Evolutionary conservation across 2,329 filamentous ascomycete species (phyloP), one percentile per base, ranked within the genome.

Genomic region (Colletotrichum liriopes): DNA sequence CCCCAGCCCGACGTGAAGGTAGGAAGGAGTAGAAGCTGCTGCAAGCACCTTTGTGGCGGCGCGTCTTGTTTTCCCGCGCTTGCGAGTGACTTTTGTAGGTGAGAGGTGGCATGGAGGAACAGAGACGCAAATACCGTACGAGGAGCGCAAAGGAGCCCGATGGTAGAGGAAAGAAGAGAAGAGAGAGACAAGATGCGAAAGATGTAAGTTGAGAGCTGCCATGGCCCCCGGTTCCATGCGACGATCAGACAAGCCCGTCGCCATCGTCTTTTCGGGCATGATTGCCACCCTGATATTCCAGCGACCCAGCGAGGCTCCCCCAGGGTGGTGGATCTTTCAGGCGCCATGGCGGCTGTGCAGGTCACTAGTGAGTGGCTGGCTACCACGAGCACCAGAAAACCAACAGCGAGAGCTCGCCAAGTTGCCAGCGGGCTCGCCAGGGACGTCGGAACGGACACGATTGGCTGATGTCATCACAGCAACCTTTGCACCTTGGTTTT

Each of bases 401-500:
- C 35, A 37, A 37, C 35, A 37, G 11, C 35, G 11, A 37, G 35
- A 11, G 8, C 35, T 37, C 35, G 35, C 35, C 4, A 37, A 11
- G 35, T 37, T 37, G 35, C 43, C 20, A 6, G 45, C 23, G 45
- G 45, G 20, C 63, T 37, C 29, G 23, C 39, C n/a, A 32, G 52
- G 29, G 43, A 60, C 8, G 65, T 55, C 52, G 51, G 59, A 68
- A 58, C 52, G 16, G 18, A n/a, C 23, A 58, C 7, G 35, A 71
- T 67, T 71, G 63, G 67, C 49, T 67, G 54, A 67, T 71, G 67
- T 71, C 67, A 58, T 65, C 16, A 29, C 18, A 16, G 12, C 7
- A 56, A 23, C 39, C 59, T 49, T 12, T 41, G 2, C 7, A 62
- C 43, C 59, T 49, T 51, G 43, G n/a, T 62, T 62, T 47, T 47